phyloP scores from a whole-genome alignment of 768 basidiomycete genomes.

The Boletus patriciae region DNA sequence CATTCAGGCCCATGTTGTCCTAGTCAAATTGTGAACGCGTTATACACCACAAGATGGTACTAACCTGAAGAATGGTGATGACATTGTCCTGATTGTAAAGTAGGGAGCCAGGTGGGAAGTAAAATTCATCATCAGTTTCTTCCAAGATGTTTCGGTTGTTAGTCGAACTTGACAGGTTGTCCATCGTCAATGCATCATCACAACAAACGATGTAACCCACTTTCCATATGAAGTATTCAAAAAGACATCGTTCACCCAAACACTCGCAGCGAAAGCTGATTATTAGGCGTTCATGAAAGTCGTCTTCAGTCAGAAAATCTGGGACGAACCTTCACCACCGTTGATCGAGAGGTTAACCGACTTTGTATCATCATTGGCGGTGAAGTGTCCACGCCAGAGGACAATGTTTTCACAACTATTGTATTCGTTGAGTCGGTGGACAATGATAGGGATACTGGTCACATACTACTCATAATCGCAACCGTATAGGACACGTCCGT shows the following conservation, averaged over 20 bases:
- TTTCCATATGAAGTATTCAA: constrained; percentile 73
- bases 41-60: constrained; percentile 5
- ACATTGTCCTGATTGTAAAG: constrained; percentile 61
- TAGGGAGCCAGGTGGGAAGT: constrained; percentile 59
- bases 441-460: background rate
- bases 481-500: constrained; percentile 77
- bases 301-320: background rate
- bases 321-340: constrained; percentile 64
- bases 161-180: constrained; percentile 46
- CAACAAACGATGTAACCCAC: constrained; percentile 38
- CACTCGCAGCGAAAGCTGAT: constrained; percentile 73
- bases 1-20: constrained; percentile 82
- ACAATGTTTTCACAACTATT: constrained; percentile 78
- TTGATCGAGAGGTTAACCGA: constrained; percentile 77
- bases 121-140: constrained; percentile 67
- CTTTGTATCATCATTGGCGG: constrained; percentile 55
- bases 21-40: constrained; percentile 26
- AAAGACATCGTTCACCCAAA: constrained; percentile 77
- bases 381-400: constrained; percentile 82
- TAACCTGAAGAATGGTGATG: constrained; percentile 72
- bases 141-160: constrained; percentile 60
- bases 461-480: constrained; percentile 86
- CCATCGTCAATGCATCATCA: background rate
- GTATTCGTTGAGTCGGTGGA: background rate
- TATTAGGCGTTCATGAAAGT: background rate